Percentiles rank a stretch among this genome's conserved stretches.
Evolutionary conservation across 1,284 basidiomycete genomes (phyloP).

Genomic region (Rhodotorula sp.): DNA sequence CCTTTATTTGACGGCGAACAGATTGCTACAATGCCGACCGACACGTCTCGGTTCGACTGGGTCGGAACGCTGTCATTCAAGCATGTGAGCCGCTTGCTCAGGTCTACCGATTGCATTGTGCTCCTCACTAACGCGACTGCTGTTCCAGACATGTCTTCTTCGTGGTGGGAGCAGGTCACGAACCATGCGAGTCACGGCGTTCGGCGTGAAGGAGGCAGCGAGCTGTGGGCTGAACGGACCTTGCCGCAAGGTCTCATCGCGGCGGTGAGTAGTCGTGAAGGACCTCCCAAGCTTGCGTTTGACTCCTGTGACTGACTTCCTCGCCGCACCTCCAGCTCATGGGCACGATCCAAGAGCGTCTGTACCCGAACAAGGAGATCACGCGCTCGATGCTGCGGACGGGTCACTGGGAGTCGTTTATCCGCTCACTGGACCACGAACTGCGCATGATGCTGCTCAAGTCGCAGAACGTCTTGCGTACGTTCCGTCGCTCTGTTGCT

Average conservation of each 20-base stretch:
- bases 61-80: constrained; percentile 38
- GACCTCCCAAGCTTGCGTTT: not conserved
- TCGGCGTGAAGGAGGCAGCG: constrained; percentile 21
- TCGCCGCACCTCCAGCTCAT: constrained; percentile 17
- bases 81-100: constrained; percentile 9
- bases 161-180: constrained; percentile 41
- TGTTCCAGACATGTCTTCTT: constrained; percentile 34
- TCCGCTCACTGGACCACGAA: constrained; percentile 37
- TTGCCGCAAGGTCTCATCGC: constrained; percentile 37
- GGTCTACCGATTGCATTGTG: too few relatives aligned
- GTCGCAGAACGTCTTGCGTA: constrained; percentile 28
- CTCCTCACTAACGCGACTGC: too few relatives aligned
- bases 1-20: not conserved
- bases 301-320: not conserved
- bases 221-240: constrained; percentile 33
- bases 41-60: constrained; percentile 38
- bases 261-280: constrained; percentile 29
- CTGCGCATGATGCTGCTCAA: constrained; percentile 34
- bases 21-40: constrained; percentile 41
- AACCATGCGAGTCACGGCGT: constrained; percentile 27
- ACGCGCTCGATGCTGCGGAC: constrained; percentile 32
- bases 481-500: not conserved
- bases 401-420: constrained; percentile 39
- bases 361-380: constrained; percentile 41
- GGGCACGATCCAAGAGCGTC: constrained; percentile 40